phyloP scores from a whole-genome alignment of 2,329 filamentous ascomycete genomes.

The Scopulariopsis brevicaulis region DNA sequence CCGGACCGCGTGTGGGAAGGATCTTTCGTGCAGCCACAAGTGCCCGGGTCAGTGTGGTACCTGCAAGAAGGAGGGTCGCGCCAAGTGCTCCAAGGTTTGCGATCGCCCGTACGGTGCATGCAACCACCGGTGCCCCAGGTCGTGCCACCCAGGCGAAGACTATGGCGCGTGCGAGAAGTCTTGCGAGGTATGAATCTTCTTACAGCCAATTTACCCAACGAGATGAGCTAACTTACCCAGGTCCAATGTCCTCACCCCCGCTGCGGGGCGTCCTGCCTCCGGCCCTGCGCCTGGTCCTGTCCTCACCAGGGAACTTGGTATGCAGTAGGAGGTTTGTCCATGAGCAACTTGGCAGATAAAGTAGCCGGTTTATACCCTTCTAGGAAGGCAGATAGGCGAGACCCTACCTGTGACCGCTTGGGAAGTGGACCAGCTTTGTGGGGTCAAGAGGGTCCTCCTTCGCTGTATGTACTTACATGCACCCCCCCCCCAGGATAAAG shows the following conservation, averaged over 20 bases:
- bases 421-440: no score
- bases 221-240: not conserved
- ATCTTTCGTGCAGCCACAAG: not conserved
- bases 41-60: not conserved
- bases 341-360: no score
- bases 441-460: no score
- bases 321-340: no score
- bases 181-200: slow-evolving; percentile 31
- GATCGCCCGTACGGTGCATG: slow-evolving; percentile 39
- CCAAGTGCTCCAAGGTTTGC: slow-evolving; percentile 23
- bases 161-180: slow-evolving; percentile 41
- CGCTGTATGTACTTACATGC: no score
- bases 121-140: slow-evolving; percentile 36
- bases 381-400: no score
- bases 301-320: slow-evolving; percentile 37
- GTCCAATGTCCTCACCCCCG: slow-evolving; percentile 39
- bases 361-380: no score
- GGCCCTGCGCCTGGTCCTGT: slow-evolving; percentile 42
- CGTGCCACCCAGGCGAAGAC: slow-evolving; percentile 7
- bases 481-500: no score
- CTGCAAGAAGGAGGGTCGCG: slow-evolving; percentile 24
- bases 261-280: slow-evolving; percentile 38
- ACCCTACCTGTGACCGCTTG: no score
- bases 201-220: not conserved
- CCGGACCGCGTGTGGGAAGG: not conserved